Evolutionary conservation across 192 early-diverging fungal genomes (phyloP), one percentile per base, ranked within the genome.

Genomic region (Chytriomyces sp.): DNA sequence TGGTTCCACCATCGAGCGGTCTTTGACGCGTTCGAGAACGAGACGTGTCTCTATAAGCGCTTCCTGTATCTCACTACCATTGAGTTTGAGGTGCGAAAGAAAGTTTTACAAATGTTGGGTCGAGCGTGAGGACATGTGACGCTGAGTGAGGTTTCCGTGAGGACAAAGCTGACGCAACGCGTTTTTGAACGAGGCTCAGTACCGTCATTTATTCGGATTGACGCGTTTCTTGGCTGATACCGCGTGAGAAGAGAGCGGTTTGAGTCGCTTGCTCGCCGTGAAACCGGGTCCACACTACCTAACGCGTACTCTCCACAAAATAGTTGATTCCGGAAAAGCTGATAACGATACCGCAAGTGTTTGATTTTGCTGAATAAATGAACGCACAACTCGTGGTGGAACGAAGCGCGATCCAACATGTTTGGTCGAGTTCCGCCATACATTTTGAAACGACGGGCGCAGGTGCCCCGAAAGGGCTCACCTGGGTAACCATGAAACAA

Each of bases 1-100:
- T 99, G 92, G 78, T 96, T 89, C 70, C 93, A 95, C 76, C 97
- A 99, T 77, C 79, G 90, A 8, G 92, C 93, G 65, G 76, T 93
- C 4, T 99, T 98, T 81, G 90, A 91, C 56, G 82, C 84, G 17
- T 95, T 92, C 77, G 95, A 95, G 87, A 86, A 86, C 39, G 89
- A 92, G 14, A 90, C 88, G 12, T 77, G 73, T 30, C 61, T 94
- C 22, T 93, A 93, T 76, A 86, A 85, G 22, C 72, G 93, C 58
- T 93, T 95, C 68, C 74, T 93, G 12, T 74, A 80, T 41, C 68
- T 95, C 31, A 88, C 89, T 0, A 80, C 84, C 44, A 83, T 84
- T 52, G 85, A 89, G 37, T 82, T 82, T 54, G 22, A 74, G 73
- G 62, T 74, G 10, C 3, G 0, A 2, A 12, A 64, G 31, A n/a